phyloP scores from a whole-genome alignment of 148 eudicot genomes.

The Vaccinium vitisidaea region DNA sequence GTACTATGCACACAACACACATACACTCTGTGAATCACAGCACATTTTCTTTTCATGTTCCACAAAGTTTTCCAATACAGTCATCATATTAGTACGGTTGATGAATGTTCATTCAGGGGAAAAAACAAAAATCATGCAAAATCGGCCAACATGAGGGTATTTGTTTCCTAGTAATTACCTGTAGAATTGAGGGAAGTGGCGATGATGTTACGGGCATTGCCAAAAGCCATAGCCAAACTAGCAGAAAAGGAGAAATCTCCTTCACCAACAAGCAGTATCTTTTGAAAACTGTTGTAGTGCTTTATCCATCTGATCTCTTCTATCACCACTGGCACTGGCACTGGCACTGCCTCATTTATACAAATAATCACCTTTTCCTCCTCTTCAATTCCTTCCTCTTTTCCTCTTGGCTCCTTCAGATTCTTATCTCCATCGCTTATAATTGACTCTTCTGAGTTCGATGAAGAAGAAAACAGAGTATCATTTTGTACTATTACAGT shows the following conservation, averaged over 20 bases:
- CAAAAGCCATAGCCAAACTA: background rate
- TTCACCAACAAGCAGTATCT: conserved; percentile 19
- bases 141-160: no score
- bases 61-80: no score
- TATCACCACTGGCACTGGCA: background rate
- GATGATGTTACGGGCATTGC: background rate
- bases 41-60: no score
- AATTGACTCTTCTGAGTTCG: background rate
- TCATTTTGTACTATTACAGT: no score
- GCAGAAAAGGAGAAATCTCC: conserved; percentile 25
- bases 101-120: no score
- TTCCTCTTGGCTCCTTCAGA: background rate
- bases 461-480: no score
- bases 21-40: no score
- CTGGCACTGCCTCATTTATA: background rate
- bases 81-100: no score
- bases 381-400: background rate
- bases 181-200: conserved; percentile 13
- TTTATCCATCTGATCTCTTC: background rate
- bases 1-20: no score
- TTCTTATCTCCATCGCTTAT: background rate
- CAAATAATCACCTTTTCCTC: background rate
- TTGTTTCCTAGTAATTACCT: background rate
- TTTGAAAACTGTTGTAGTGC: conserved; percentile 5
- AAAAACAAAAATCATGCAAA: no score